These are phyloP conservation scores for Hordeum marinum DNA, from an alignment of 176 grass and related monocot genomes.

Conservation along the genomic window DNA sequence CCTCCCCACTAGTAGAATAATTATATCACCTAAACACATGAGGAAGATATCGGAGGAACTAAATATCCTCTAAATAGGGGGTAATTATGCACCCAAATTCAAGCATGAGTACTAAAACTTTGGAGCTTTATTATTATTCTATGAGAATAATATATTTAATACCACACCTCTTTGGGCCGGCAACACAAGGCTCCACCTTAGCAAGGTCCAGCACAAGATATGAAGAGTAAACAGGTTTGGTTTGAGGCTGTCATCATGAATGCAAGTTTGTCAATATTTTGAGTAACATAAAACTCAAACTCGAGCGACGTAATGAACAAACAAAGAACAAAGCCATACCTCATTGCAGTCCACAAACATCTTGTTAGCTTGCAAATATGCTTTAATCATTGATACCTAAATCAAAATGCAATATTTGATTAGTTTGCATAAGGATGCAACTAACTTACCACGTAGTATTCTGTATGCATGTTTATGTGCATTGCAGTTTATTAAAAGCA, in stretches of 20 bases:
- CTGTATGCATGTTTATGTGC: not conserved
- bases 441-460: not conserved
- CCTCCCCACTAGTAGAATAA: not conserved
- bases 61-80: not conserved
- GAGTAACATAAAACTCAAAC: not conserved
- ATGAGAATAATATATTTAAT: not conserved
- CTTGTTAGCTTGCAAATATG: conserved; percentile 80
- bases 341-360: conserved; percentile 92
- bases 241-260: conserved; percentile 60
- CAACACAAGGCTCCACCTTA: conserved; percentile 75
- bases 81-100: not conserved
- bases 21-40: not conserved
- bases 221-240: conserved; percentile 69
- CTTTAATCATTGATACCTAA: conserved; percentile 95
- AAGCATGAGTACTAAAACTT: not conserved
- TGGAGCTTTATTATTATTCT: not conserved
- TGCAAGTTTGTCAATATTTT: not conserved
- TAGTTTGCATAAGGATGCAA: not conserved
- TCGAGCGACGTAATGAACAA: not conserved
- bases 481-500: not conserved
- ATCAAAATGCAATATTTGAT: conserved; percentile 14
- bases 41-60: not conserved
- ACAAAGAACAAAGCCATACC: conserved; percentile 26
- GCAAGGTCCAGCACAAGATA: conserved; percentile 78
- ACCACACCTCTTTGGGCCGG: conserved; percentile 81